Percentiles rank a stretch among this genome's conserved stretches.
Conservation (phyloP, 345 rosid genomes). For the Sisymbrium irio region DNA sequence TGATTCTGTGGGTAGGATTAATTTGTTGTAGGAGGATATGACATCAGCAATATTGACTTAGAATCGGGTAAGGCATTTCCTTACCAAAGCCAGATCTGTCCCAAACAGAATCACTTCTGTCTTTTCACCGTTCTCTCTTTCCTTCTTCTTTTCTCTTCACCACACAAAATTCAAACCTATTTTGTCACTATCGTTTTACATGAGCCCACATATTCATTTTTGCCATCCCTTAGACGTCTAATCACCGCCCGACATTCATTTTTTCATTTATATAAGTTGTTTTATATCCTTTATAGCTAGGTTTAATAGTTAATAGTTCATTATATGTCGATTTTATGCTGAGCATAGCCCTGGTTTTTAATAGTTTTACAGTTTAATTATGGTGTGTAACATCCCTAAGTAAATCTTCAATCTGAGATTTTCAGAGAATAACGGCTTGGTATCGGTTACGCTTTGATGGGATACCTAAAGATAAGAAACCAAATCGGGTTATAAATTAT, state of each 20-base stretch:
- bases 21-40: not conserved
- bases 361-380: not conserved
- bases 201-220: constrained; percentile 1
- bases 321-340: not conserved
- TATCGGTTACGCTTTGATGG: not conserved
- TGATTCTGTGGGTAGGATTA: not conserved
- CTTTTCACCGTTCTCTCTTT: constrained; percentile 5
- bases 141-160: not conserved
- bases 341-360: not conserved
- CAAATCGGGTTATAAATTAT: too few species aligned
- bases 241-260: constrained; percentile 14
- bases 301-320: not conserved
- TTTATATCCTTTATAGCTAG: not conserved
- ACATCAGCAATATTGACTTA: constrained; percentile 35
- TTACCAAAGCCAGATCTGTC: constrained; percentile 33
- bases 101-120: constrained; percentile 35
- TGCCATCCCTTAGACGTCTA: constrained; percentile 15
- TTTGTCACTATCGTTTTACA: not conserved
- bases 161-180: not conserved
- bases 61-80: constrained; percentile 29
- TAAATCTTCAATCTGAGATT: not conserved
- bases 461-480: not conserved
- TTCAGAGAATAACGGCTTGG: not conserved
- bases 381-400: not conserved
- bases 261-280: not conserved